Percentiles rank a stretch among this genome's conserved stretches.
phyloP scores from a whole-genome alignment of 306 rosid species.

The Parietaria judaica region DNA sequence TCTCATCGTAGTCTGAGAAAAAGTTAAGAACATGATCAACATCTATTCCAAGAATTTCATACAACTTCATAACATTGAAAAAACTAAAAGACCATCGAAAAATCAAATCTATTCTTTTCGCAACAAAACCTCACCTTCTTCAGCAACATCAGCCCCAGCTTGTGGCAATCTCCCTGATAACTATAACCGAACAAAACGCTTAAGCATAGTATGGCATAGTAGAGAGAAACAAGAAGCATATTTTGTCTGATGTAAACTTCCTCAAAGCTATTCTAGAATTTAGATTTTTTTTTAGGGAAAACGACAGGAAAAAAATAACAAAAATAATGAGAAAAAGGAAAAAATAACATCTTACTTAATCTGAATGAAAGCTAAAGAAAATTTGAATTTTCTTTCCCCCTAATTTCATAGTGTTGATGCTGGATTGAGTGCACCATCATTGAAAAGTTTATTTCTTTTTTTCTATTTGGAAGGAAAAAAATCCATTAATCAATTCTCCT shows the following conservation, averaged over 20 bases:
- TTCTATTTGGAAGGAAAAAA: no score
- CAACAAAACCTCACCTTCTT: constrained; percentile 74
- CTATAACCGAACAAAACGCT: constrained; percentile 36
- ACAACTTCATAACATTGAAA: background rate
- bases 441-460: no score
- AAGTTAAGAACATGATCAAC: constrained; percentile 17
- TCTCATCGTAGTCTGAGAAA: constrained; percentile 66
- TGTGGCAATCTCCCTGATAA: constrained; percentile 70
- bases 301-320: no score
- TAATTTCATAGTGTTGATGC: no score
- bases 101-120: constrained; percentile 27
- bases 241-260: constrained; percentile 1
- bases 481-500: no score
- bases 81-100: constrained; percentile 34
- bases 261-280: constrained; percentile 11
- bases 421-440: no score
- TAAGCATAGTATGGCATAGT: constrained; percentile 12
- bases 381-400: no score
- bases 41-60: constrained; percentile 4
- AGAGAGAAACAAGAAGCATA: constrained; percentile 6
- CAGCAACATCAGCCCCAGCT: constrained; percentile 47
- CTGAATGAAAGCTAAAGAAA: no score
- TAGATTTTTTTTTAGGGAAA: no score
- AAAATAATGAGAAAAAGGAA: no score
- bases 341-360: no score